Percentiles rank a stretch among this genome's conserved stretches.
These are phyloP conservation scores for Chrysosporium keratinophilum DNA, from an alignment of 2,329 filamentous ascomycete genomes.

Conservation along the genomic window DNA sequence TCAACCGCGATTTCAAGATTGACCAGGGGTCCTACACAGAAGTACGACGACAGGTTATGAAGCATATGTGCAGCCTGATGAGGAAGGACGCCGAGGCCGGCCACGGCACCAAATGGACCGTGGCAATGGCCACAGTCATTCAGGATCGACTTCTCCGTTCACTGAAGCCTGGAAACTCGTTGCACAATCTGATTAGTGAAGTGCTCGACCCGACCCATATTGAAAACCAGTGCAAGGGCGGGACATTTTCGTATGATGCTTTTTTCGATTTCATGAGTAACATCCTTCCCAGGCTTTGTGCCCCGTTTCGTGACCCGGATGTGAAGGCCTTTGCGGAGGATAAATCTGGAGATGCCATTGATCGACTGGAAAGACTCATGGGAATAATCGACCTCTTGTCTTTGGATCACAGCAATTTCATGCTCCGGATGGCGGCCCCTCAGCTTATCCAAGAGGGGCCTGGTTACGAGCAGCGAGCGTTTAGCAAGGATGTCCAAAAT, in stretches of 20 bases:
- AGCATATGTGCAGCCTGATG: conserved; percentile 50
- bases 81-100: conserved; percentile 47
- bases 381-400: conserved; percentile 53
- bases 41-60: conserved; percentile 48
- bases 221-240: conserved; percentile 47
- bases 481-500: conserved; percentile 45
- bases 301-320: conserved; percentile 51
- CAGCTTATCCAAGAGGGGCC: conserved; percentile 51
- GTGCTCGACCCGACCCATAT: conserved; percentile 51
- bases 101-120: conserved; percentile 49
- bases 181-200: conserved; percentile 51
- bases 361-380: conserved; percentile 53
- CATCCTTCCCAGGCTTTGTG: conserved; percentile 54
- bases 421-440: conserved; percentile 51
- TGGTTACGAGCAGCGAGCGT: conserved; percentile 52
- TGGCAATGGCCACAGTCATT: conserved; percentile 57
- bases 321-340: conserved; percentile 48
- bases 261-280: conserved; percentile 55
- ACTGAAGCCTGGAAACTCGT: conserved; percentile 50
- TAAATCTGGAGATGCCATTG: conserved; percentile 45
- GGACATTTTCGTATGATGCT: conserved; percentile 52
- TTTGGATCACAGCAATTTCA: conserved; percentile 56
- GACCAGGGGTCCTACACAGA: conserved; percentile 41
- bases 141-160: conserved; percentile 50
- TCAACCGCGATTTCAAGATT: conserved; percentile 54